Evolutionary conservation across 192 early-diverging fungal species (phyloP).

Genomic region (Coemansia furcata): DNA sequence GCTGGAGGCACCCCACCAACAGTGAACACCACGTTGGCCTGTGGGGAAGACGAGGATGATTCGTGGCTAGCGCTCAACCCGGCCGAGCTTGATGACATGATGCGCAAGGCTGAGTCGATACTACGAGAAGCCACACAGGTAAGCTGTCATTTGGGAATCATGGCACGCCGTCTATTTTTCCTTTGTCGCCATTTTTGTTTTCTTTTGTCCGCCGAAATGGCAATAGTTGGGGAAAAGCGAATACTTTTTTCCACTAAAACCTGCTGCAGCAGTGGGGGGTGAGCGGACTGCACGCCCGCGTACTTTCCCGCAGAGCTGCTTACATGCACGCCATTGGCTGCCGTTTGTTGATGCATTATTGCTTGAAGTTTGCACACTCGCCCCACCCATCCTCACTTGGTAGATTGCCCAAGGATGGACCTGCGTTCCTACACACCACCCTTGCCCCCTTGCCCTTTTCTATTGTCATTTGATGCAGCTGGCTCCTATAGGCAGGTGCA

Average conservation of each 20-base stretch:
- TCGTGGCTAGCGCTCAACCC: slow-evolving; percentile 47
- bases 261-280: neutral
- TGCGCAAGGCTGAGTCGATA: slow-evolving; percentile 45
- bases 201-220: neutral
- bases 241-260: slow-evolving; percentile 1
- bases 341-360: neutral
- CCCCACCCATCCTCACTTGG: neutral
- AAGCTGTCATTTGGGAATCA: neutral
- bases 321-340: neutral
- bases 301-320: neutral
- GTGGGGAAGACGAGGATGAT: slow-evolving; percentile 41
- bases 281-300: slow-evolving; percentile 5
- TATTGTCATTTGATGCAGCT: neutral
- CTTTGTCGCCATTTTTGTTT: neutral
- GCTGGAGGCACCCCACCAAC: neutral
- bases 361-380: neutral
- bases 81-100: slow-evolving; percentile 41
- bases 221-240: neutral
- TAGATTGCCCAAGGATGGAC: slow-evolving; percentile 2
- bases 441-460: neutral
- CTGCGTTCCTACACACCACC: neutral
- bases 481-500: neutral
- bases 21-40: neutral
- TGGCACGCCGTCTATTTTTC: neutral
- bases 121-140: slow-evolving; percentile 38